Base-by-base conservation (phyloP, 2,329 filamentous ascomycete genomes). In the Akanthomyces dipterigenus region DNA sequence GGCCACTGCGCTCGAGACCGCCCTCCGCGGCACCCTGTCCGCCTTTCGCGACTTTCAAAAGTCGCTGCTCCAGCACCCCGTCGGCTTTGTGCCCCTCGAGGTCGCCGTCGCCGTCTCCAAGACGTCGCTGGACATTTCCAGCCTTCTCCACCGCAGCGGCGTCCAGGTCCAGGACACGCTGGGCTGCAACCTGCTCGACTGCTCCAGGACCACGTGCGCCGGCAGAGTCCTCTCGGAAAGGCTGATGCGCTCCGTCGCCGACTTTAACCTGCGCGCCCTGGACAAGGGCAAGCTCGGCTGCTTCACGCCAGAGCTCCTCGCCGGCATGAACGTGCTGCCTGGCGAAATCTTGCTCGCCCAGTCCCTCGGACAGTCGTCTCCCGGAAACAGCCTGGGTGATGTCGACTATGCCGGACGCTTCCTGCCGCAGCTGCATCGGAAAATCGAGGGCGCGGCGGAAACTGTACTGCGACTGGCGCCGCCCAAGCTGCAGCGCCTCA, bases 141-240 rank as follows among this genome's bases (percentile, higher is more conserved):
- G 14, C n/a, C 36, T 62, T 3, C 54, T 58, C 12, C 53, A 62
- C 36, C 48, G 28, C 60, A 58, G 46, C 55, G 60, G 60, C 54
- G 40, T 62, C n/a, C 53, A 62, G 53, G 38, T 51, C 18, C 60
- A 62, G 31, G 54, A 62, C 48, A 58, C 45, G 14, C 50, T 61
- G 12, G 60, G 43, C 24, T 61, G 53, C 43, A 51, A 51, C 34
- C 46, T 55, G 9, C 31, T 56, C 28, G 60, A 56, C 53, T 61
- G 60, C 43, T 34, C 51, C 24, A 26, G 51, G 11, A 24, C 42
- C 2, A 42, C 24, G 6, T 61, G 60, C 46, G 60, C 53, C 3
- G 53, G 60, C n/a, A 42, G 24, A 20, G 18, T 57, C 1, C 36
- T 58, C 28, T 49, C 60, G 8, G 46, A 62, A 24, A 28, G 24